Evolutionary conservation across 768 basidiomycete genomes (phyloP), one percentile per base, ranked within the genome.

Genomic region (Tephrocybe sp.): DNA sequence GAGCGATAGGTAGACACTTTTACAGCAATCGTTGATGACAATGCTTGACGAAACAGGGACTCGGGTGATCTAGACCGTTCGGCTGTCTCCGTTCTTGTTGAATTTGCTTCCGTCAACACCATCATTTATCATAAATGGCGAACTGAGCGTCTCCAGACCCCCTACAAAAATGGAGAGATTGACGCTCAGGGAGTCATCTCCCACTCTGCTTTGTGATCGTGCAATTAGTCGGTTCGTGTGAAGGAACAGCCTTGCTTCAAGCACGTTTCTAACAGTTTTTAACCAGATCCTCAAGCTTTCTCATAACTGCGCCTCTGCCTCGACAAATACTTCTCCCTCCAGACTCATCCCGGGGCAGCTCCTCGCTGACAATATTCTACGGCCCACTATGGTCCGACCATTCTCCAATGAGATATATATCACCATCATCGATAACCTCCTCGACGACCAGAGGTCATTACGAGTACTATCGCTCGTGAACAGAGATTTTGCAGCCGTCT

Each of bases 51-150:
- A 39, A n/a, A 30, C 27, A 28, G 31, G 21, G n/a, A 32, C 16
- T 24, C 25, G 36, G 26, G 19, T 19, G 38, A 40, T 45, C 16
- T 51, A 31, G 34, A 35, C 25, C 24, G 28, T 37, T 52, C 51
- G 51, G 44, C 45, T 52, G 47, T 48, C 46, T 32, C 47, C 47
- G 45, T 40, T 15, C 28, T 37, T 52, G 45, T 22, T 41, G n/a
- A n/a, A 34, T 41, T 32, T 35, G 18, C 39, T 47, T 30, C 46
- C 46, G 32, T 52, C 39, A 35, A 48, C 39, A 8, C 16, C 34
- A 35, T 37, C 36, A 37, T 37, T 40, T 40, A 28, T 21, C 18
- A 31, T 41, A 36, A 47, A 22, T 18, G 47, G 40, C 21, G 47
- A 24, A 46, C 35, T 45, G 19, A 21, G 44, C 38, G 37, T 30